These are phyloP conservation scores for Kodamaea laetipori DNA, from an alignment of 805 yeast genomes.

Conservation along the genomic window DNA sequence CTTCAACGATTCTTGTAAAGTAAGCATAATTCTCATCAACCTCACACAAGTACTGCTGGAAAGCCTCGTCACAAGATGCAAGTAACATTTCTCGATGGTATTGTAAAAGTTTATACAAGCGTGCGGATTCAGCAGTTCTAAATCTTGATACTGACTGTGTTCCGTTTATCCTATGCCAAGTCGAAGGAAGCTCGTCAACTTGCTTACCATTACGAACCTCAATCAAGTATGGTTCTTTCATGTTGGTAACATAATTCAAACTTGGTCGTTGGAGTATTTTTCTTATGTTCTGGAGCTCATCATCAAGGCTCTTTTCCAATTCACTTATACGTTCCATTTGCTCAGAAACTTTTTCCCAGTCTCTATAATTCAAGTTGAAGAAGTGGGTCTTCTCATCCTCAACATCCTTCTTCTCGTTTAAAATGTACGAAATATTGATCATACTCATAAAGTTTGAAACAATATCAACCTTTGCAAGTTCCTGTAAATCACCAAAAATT, in stretches of 20 bases:
- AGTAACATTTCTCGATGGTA: conserved; percentile 60
- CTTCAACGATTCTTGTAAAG: conserved; percentile 40
- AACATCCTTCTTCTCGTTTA: conserved; percentile 37
- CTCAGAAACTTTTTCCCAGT: conserved; percentile 42
- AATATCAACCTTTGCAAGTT: conserved; percentile 28
- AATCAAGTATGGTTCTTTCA: conserved; percentile 70
- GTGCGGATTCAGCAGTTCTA: conserved; percentile 59
- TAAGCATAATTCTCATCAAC: conserved; percentile 36
- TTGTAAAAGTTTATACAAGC: conserved; percentile 55
- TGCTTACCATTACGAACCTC: conserved; percentile 67
- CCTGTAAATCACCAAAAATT: conserved; percentile 41
- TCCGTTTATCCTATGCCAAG: conserved; percentile 77
- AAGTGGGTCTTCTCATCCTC: conserved; percentile 48
- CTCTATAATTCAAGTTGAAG: conserved; percentile 37
- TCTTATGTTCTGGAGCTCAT: conserved; percentile 54
- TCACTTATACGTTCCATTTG: conserved; percentile 41
- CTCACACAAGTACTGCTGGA: conserved; percentile 38
- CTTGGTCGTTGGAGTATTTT: conserved; percentile 55
- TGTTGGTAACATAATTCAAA: conserved; percentile 54
- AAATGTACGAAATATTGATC: conserved; percentile 52
- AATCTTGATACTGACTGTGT: conserved; percentile 71
- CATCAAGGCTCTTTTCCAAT: conserved; percentile 50
- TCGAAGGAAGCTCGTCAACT: conserved; percentile 59
- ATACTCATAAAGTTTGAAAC: conserved; percentile 43
- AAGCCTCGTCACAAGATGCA: conserved; percentile 50